Percentiles rank a stretch among this genome's conserved stretches.
phyloP scores from a whole-genome alignment of 352 stramenopile species.

The Phytophthora constricta region DNA sequence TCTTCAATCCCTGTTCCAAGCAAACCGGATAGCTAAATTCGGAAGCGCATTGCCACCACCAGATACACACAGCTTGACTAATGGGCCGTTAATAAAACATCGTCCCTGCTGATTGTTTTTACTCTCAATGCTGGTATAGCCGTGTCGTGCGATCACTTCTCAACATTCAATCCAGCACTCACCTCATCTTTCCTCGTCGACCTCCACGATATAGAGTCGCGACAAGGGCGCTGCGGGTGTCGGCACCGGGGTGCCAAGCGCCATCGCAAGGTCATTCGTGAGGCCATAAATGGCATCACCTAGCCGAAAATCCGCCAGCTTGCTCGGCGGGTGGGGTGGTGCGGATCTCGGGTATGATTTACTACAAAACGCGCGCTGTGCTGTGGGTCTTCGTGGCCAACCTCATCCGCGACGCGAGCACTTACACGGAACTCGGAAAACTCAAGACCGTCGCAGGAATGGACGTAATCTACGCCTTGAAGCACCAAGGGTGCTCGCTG shows the following conservation, averaged over 20 bases:
- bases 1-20: no score
- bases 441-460: slow-evolving; percentile 96
- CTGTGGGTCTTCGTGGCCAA: slow-evolving; percentile 98
- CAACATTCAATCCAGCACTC: no score
- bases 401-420: slow-evolving; percentile 93
- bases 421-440: slow-evolving; percentile 93
- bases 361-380: slow-evolving; percentile 96
- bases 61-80: no score
- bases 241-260: slow-evolving; percentile 69
- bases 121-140: no score
- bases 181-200: no score
- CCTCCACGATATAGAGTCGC: slow-evolving; percentile 67
- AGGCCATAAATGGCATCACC: slow-evolving; percentile 88
- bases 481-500: slow-evolving; percentile 93
- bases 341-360: slow-evolving; percentile 96
- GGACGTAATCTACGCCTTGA: slow-evolving; percentile 96
- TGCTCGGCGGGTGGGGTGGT: slow-evolving; percentile 95
- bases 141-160: no score
- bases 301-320: slow-evolving; percentile 95
- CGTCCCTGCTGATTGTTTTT: no score
- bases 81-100: no score
- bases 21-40: no score
- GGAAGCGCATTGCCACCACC: no score
- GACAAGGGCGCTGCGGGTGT: slow-evolving; percentile 67
- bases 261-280: slow-evolving; percentile 73